These are phyloP conservation scores for Ganoderma lucidum DNA, from an alignment of 1,284 basidiomycete genomes.

Conservation along the genomic window DNA sequence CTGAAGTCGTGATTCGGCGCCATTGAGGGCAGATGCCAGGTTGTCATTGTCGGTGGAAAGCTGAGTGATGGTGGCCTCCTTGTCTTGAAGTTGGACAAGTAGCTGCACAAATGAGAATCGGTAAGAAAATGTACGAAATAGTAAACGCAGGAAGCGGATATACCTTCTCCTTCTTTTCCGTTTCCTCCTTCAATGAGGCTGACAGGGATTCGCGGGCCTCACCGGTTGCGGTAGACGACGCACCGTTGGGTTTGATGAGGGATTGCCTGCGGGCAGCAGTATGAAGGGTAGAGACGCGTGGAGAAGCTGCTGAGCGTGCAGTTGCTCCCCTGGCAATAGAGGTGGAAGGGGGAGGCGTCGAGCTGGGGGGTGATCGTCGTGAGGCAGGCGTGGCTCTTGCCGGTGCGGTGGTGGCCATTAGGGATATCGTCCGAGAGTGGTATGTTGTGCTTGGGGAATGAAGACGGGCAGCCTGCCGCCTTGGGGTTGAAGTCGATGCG, in stretches of 20 bases:
- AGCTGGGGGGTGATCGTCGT: slow-evolving; percentile 45
- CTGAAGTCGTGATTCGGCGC: slow-evolving; percentile 72
- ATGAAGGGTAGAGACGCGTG: slow-evolving; percentile 42
- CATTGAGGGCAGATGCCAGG: slow-evolving; percentile 66
- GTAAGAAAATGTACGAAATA: slow-evolving; percentile 19
- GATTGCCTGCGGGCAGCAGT: slow-evolving; percentile 55
- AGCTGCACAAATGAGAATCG: slow-evolving; percentile 53
- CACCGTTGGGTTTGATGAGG: slow-evolving; percentile 53
- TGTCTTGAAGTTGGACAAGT: slow-evolving; percentile 77
- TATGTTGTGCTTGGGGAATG: not conserved
- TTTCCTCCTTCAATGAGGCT: slow-evolving; percentile 74
- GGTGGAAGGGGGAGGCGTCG: slow-evolving; percentile 36
- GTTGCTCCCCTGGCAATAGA: slow-evolving; percentile 48
- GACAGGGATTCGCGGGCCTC: slow-evolving; percentile 59
- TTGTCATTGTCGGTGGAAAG: slow-evolving; percentile 70
- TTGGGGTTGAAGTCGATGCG: slow-evolving; percentile 2
- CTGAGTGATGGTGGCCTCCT: slow-evolving; percentile 70
- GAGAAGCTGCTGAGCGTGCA: slow-evolving; percentile 47
- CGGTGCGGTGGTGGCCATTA: slow-evolving; percentile 43
- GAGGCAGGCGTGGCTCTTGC: slow-evolving; percentile 53
- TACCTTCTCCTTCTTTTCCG: slow-evolving; percentile 82
- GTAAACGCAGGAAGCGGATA: slow-evolving; percentile 31
- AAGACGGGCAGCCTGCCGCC: slow-evolving; percentile 30
- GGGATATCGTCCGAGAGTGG: slow-evolving; percentile 23
- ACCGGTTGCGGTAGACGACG: slow-evolving; percentile 42